A percentile compares a stretch with the other conserved stretches of the same genome.
Conservation (phyloP, 2,329 filamentous ascomycete genomes). For the Aspergillus brasiliensis region DNA sequence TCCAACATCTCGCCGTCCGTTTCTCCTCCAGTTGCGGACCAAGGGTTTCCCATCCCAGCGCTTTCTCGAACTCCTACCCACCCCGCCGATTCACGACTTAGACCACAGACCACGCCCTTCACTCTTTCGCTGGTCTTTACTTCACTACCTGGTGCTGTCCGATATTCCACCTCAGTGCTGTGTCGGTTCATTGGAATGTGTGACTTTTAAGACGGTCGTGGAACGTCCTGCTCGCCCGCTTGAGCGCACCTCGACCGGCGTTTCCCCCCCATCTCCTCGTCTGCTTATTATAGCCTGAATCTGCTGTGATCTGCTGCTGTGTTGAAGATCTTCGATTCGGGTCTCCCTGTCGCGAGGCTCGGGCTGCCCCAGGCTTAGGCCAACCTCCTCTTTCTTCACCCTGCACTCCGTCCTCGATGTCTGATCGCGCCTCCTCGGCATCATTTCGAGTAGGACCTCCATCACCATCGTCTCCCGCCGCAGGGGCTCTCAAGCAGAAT, state of each 20-base stretch:
- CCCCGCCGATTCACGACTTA: slow-evolving; percentile 20
- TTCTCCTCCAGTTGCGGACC: slow-evolving; percentile 26
- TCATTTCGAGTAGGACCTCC: slow-evolving; percentile 42
- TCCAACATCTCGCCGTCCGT: slow-evolving; percentile 26
- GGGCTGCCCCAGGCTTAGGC: slow-evolving; percentile 20
- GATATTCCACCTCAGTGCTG: slow-evolving; percentile 18
- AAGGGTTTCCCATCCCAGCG: slow-evolving; percentile 24
- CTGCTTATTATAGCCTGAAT: slow-evolving; percentile 16
- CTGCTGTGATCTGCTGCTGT: slow-evolving; percentile 13
- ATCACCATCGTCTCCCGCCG: slow-evolving; percentile 47
- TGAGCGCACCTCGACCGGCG: slow-evolving; percentile 37
- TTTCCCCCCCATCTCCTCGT: slow-evolving; percentile 20
- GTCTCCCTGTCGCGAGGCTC: slow-evolving; percentile 9
- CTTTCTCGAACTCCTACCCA: slow-evolving; percentile 17
- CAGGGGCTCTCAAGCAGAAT: slow-evolving; percentile 42
- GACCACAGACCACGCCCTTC: slow-evolving; percentile 8
- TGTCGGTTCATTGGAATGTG: slow-evolving; percentile 34
- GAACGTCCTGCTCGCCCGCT: slow-evolving; percentile 36
- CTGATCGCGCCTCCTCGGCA: slow-evolving; percentile 37
- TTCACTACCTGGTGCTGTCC: slow-evolving; percentile 16
- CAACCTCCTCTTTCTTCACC: slow-evolving; percentile 15
- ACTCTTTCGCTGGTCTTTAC: slow-evolving; percentile 8
- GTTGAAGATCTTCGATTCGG: slow-evolving; percentile 12
- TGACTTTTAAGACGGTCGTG: slow-evolving; percentile 34
- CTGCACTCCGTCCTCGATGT: slow-evolving; percentile 36